Evolutionary conservation across 257 asterid species (phyloP), one percentile per base, ranked within the genome.

Genomic region (Salvia hispanica): DNA sequence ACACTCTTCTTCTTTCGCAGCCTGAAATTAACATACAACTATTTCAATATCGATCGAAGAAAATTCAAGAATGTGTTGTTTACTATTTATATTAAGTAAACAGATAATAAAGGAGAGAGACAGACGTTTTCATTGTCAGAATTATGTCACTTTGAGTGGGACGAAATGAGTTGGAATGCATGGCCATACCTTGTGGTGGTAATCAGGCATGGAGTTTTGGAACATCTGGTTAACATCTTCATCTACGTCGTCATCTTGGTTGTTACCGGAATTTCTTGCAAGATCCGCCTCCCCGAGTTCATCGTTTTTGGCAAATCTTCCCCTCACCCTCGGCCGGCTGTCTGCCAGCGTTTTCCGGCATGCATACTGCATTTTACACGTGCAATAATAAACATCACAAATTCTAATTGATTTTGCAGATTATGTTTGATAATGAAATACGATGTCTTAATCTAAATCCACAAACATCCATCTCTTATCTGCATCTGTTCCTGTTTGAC

Each of bases 261-360:
- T 83, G 77, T 77, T 56, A 13, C 74, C 56, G 5, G 75, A 36
- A 55, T 76, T 71, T 73, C 91, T 84, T 8, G 83, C 75, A 53
- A 78, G 72, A 2, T 25, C 31, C 3, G 31, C 31, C 65, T 82
- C 86, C 18, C 85, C 86, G 42, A 79, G 59, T 62, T 87, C 97
- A n/a, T 92, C 97, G 53, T 88, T 89, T 75, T 88, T 92, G 0
- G 96, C 95, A 31, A 92, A 92, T 67, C 98, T 72, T 40, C 98
- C 96, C 77, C 96, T 80, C 15, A 92, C 96, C 15, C 98, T 81
- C 7, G 98, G 98, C 81, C 98, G 74, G 78, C 97, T 89, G 74
- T 92, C 98, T 50, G 98, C 98, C 2, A 92, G 81, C 36, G 97
- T 92, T 78, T 92, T 91, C 52, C 97, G 87, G 74, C 97, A 91